A percentile compares a stretch with the other conserved stretches of the same genome.
Evolutionary conservation across 2,329 filamentous ascomycete species (phyloP).

Genomic region (Exophiala calicioides): DNA sequence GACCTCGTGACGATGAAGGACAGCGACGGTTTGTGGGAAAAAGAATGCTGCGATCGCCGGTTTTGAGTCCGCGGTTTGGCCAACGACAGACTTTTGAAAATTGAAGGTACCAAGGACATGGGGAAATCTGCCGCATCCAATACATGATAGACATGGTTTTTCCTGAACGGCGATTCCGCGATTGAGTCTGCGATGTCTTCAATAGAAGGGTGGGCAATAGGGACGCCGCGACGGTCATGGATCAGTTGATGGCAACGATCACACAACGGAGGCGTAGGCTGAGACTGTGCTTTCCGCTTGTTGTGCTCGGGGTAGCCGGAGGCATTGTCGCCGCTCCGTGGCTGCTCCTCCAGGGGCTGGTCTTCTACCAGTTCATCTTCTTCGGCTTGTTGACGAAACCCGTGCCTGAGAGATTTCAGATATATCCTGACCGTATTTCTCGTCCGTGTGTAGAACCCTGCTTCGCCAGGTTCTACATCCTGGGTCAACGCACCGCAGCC

Average conservation of each 20-base stretch:
- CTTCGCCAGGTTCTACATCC: conserved; percentile 53
- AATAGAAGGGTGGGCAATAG: conserved; percentile 79
- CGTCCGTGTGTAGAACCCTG: conserved; percentile 58
- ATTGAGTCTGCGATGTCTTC: conserved; percentile 81
- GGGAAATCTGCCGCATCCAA: conserved; percentile 96
- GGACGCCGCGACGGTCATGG: conserved; percentile 70
- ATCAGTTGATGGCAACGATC: conserved; percentile 82
- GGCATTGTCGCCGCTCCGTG: conserved; percentile 3
- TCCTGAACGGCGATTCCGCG: conserved; percentile 80
- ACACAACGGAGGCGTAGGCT: conserved; percentile 62
- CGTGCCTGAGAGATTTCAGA: conserved; percentile 12
- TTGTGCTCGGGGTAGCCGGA: too few species aligned
- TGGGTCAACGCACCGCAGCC: conserved; percentile 65
- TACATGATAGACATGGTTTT: conserved; percentile 94
- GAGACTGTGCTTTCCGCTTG: conserved; percentile 3
- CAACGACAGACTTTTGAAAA: conserved; percentile 69
- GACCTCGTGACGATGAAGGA: conserved; percentile 89
- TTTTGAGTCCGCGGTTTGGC: conserved; percentile 78
- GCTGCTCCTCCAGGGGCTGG: neutral
- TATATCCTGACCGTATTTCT: conserved; percentile 50
- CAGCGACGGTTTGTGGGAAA: conserved; percentile 53
- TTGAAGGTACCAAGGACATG: conserved; percentile 80
- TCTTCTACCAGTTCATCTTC: conserved; percentile 8
- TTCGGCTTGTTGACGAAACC: conserved; percentile 4
- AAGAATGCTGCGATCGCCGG: conserved; percentile 59